Conservation (phyloP, 2,329 filamentous ascomycete genomes). For the Fusarium palustre region DNA sequence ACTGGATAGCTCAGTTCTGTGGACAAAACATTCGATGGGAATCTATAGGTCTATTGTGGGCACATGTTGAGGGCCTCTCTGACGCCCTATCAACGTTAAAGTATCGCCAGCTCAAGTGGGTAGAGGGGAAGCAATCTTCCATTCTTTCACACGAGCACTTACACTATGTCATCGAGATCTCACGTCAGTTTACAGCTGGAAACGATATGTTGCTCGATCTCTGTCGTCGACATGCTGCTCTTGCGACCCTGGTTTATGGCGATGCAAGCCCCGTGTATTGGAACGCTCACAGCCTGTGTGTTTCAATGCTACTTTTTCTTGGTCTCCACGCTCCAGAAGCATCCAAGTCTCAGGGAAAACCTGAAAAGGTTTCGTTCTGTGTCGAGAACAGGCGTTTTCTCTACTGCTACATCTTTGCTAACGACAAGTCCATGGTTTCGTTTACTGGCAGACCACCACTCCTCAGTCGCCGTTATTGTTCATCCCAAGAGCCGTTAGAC, state of each 20-base stretch:
- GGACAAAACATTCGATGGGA: slow-evolving; percentile 59
- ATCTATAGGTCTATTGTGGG: slow-evolving; percentile 55
- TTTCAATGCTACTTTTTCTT: slow-evolving; percentile 53
- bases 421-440: slow-evolving; percentile 63
- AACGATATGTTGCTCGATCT: slow-evolving; percentile 56
- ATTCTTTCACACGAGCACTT: slow-evolving; percentile 23
- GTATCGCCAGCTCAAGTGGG: slow-evolving; percentile 21
- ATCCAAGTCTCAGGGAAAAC: not conserved
- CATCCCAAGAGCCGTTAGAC: slow-evolving; percentile 66
- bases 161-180: slow-evolving; percentile 51
- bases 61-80: slow-evolving; percentile 31
- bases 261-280: slow-evolving; percentile 56
- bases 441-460: slow-evolving; percentile 68
- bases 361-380: slow-evolving; percentile 47
- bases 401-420: slow-evolving; percentile 54
- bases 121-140: slow-evolving; percentile 1
- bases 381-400: slow-evolving; percentile 51
- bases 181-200: slow-evolving; percentile 44
- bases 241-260: slow-evolving; percentile 54
- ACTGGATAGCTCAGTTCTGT: slow-evolving; percentile 56
- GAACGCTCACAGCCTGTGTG: slow-evolving; percentile 53
- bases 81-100: slow-evolving; percentile 28
- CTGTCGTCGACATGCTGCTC: slow-evolving; percentile 48
- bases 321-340: slow-evolving; percentile 49
- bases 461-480: slow-evolving; percentile 64